Base-by-base conservation (phyloP, 805 yeast species). In the Suhomyces canberraensis region DNA sequence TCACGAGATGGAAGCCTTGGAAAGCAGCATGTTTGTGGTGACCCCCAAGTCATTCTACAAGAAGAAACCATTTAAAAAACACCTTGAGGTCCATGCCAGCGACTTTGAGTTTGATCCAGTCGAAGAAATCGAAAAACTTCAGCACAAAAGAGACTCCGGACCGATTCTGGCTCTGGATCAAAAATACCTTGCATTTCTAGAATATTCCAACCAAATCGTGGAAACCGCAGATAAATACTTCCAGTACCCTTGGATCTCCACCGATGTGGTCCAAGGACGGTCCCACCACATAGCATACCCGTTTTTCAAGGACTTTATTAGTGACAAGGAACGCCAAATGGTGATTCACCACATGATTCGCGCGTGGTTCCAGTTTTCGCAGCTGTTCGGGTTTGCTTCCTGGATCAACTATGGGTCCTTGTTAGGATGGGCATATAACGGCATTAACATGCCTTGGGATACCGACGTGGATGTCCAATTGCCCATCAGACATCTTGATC, bases 401-500 rank as follows among this genome's bases (percentile, higher is more conserved):
- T 64, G 70, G 70, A 40, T 61, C 11, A 66, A 69, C 5, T 68
- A 63, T 41, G 69, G 69, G 2, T 35, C 60, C 8, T 47, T 64
- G 58, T 39, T 78, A 50, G 49, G 66, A 53, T 67, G 70, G 70
- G 75, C 71, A 54, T 75, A 78, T 76, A 67, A 74, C 49, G 77
- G 75, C 0, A 41, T 69, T 31, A 58, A 66, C 22, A 73, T 76
- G 42, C 80, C 79, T 4, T 76, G 79, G 79, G 81, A 76, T 50
- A 58, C 59, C 37, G 81, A 76, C 53, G 62, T 74, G 35, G 81
- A 76, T 50, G 76, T 78, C 17, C 73, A 75, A 37, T 63, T 61
- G 64, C 64, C 70, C 8, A 50, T 63, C 7, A 45, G 36, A 8
- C 78, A 75, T 30, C 53, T 76, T 36, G 76, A 74, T 44, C 51